Conservation (phyloP, 768 basidiomycete genomes). For the Mycena chlorophos region DNA sequence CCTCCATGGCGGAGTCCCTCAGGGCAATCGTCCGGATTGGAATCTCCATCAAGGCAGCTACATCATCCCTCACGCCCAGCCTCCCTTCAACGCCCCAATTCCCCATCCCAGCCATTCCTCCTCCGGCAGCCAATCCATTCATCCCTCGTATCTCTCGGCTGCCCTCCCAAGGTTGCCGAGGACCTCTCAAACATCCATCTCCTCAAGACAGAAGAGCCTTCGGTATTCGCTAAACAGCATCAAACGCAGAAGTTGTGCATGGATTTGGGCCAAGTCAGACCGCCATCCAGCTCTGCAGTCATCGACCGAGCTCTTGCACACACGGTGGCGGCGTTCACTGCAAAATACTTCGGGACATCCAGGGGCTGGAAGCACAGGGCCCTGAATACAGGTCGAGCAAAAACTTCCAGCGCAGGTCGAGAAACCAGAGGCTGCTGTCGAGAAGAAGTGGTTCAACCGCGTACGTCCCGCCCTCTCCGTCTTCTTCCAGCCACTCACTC, state of each 20-base stretch:
- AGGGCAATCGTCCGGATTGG: not conserved
- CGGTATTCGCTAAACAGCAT: not conserved
- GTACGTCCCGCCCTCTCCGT: slow-evolving; percentile 8
- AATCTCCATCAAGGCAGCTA: not conserved
- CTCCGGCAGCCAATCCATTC: not conserved
- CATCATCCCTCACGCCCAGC: too few species aligned
- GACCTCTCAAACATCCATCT: not conserved
- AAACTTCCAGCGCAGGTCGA: not conserved
- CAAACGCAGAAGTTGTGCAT: not conserved
- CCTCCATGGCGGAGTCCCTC: not conserved
- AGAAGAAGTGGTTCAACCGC: slow-evolving; percentile 25
- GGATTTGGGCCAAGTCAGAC: not conserved
- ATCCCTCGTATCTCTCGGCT: not conserved
- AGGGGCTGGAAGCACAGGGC: not conserved
- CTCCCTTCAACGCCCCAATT: not conserved
- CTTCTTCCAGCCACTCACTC: not conserved
- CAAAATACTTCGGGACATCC: not conserved
- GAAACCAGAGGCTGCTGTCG: not conserved
- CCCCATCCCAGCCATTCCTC: not conserved
- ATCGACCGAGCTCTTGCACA: not conserved
- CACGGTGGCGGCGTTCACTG: not conserved
- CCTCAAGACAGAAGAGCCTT: not conserved
- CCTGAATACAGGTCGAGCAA: not conserved
- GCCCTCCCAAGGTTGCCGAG: not conserved
- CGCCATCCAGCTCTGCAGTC: not conserved